These are phyloP conservation scores for Fusarium sp. DNA, from an alignment of 2,329 filamentous ascomycete genomes.

Conservation along the genomic window DNA sequence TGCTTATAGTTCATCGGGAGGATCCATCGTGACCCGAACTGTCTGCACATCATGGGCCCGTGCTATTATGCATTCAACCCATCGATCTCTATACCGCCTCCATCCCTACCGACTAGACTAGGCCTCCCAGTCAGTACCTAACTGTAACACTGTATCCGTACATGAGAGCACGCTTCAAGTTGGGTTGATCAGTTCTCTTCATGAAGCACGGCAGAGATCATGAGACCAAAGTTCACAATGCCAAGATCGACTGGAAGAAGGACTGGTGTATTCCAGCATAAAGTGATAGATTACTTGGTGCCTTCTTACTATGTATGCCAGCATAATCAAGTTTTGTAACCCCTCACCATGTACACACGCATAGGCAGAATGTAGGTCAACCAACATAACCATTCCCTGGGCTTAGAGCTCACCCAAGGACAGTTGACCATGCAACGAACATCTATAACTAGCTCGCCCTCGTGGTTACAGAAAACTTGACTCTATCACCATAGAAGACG, in stretches of 20 bases:
- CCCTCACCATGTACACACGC: background rate
- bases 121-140: background rate
- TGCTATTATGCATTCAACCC: constrained; percentile 24
- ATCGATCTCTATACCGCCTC: constrained; percentile 10
- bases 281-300: background rate
- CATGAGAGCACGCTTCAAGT: background rate
- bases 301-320: background rate
- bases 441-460: background rate
- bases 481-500: background rate
- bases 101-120: background rate
- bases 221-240: background rate
- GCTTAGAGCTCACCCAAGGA: background rate
- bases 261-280: background rate
- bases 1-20: constrained; percentile 20
- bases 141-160: background rate
- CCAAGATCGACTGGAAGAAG: background rate
- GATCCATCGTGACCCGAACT: constrained; percentile 24
- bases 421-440: background rate
- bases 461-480: background rate
- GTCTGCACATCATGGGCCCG: constrained; percentile 26
- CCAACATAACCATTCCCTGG: background rate
- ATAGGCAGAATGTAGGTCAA: background rate
- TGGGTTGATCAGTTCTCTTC: background rate
- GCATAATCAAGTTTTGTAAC: background rate
- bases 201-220: background rate